Conservation (phyloP, 2,329 filamentous ascomycete genomes). For the Pyrenophora tritici-repentis region DNA sequence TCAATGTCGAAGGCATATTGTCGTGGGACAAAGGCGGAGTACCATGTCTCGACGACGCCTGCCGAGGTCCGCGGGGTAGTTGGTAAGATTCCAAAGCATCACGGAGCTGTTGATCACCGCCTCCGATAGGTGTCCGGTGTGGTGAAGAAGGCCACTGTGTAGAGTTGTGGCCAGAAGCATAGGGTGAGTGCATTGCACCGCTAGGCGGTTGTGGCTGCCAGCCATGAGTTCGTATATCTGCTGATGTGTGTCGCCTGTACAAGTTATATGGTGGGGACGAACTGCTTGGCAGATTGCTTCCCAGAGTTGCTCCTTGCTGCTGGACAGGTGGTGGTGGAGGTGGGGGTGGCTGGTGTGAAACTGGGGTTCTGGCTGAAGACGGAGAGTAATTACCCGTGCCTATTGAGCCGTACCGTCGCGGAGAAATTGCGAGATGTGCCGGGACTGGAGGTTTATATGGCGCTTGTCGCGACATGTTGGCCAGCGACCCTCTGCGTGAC, state of each 20-base stretch:
- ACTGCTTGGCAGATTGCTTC: constrained; percentile 46
- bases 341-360: constrained; percentile 62
- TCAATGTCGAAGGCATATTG: constrained; percentile 55
- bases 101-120: constrained; percentile 71
- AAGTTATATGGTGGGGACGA: constrained; percentile 67
- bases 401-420: constrained; percentile 87
- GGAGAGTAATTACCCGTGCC: constrained; percentile 70
- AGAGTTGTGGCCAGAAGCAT: constrained; percentile 65
- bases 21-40: constrained; percentile 59
- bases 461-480: constrained; percentile 58
- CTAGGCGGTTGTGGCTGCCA: constrained; percentile 64
- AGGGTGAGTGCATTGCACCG: constrained; percentile 64
- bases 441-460: constrained; percentile 79
- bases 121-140: constrained; percentile 51
- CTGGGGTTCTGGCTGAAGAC: constrained; percentile 74
- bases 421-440: constrained; percentile 77
- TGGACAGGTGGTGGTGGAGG: constrained; percentile 70
- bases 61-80: constrained; percentile 59
- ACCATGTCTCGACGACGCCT: constrained; percentile 57
- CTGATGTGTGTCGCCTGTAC: constrained; percentile 86
- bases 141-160: constrained; percentile 71
- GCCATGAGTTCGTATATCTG: constrained; percentile 77
- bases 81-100: constrained; percentile 73
- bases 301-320: constrained; percentile 55
- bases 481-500: constrained; percentile 71